These are phyloP conservation scores for Psilocybe tampanensis DNA, from an alignment of 768 basidiomycete species.

Conservation along the genomic window DNA sequence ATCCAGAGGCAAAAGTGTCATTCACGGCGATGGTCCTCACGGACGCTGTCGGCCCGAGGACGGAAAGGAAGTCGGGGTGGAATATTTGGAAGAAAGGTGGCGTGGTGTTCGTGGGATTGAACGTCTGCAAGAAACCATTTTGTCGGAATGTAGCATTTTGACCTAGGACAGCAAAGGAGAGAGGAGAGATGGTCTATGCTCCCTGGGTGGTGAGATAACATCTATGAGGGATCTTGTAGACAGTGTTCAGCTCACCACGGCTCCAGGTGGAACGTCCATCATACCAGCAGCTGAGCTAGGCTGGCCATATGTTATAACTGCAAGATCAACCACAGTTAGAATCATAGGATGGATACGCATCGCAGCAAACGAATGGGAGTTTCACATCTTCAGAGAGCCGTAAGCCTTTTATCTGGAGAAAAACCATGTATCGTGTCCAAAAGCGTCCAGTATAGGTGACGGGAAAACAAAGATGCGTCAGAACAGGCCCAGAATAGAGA, in stretches of 20 bases:
- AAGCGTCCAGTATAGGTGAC: too few species aligned
- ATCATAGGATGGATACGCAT: too few species aligned
- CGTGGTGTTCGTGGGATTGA: conserved; percentile 57
- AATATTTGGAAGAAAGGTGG: conserved; percentile 59
- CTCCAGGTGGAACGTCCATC: neutral
- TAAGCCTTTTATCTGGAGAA: too few species aligned
- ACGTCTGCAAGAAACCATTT: conserved; percentile 39
- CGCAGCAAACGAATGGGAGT: too few species aligned
- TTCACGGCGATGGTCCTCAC: conserved; percentile 61
- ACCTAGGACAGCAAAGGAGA: conserved; percentile 53
- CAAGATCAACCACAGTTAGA: too few species aligned
- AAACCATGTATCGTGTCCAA: too few species aligned
- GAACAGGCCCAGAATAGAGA: too few species aligned
- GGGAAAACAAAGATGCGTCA: too few species aligned
- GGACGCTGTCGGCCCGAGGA: conserved; percentile 58
- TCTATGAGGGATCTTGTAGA: neutral
- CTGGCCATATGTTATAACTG: too few species aligned
- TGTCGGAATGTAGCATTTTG: conserved; percentile 40
- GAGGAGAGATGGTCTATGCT: conserved; percentile 28
- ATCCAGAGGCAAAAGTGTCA: conserved; percentile 51
- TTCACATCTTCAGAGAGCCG: too few species aligned
- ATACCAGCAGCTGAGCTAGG: neutral
- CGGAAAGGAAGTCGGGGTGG: conserved; percentile 47
- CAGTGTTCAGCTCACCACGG: conserved; percentile 2
- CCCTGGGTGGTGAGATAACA: neutral